These are phyloP conservation scores for Rosa multiflora DNA, from an alignment of 306 rosid species.

Conservation along the genomic window DNA sequence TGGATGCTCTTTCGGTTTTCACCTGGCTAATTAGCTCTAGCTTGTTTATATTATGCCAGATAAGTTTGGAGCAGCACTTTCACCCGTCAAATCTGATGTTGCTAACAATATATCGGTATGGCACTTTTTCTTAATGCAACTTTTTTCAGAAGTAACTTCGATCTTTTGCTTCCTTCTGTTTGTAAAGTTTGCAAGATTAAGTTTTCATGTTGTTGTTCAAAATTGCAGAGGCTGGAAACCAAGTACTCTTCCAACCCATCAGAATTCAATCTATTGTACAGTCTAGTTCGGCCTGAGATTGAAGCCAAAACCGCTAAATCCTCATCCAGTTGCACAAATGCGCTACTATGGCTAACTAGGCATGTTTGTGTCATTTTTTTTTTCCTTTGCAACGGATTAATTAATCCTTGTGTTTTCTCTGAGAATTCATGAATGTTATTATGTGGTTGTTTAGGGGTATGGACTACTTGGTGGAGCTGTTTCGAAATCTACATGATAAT, in stretches of 20 bases:
- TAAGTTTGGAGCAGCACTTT: constrained; percentile 67
- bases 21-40: constrained; percentile 7
- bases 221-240: constrained; percentile 63
- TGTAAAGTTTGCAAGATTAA: background rate
- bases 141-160: background rate
- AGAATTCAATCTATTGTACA: constrained; percentile 50
- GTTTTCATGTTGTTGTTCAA: background rate
- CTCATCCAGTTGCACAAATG: constrained; percentile 74
- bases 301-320: constrained; percentile 60
- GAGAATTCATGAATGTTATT: background rate
- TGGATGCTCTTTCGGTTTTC: constrained; percentile 1
- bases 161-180: background rate
- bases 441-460: constrained; percentile 43
- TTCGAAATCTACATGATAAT: constrained; percentile 52
- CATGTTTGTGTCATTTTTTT: constrained; percentile 12
- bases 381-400: background rate
- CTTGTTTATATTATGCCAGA: constrained; percentile 30
- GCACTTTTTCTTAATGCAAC: background rate
- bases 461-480: constrained; percentile 77
- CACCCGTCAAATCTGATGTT: constrained; percentile 59
- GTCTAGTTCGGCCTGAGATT: constrained; percentile 57
- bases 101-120: constrained; percentile 62
- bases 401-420: background rate
- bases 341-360: constrained; percentile 83
- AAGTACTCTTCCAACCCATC: constrained; percentile 48